phyloP scores from a whole-genome alignment of 2,329 filamentous ascomycete genomes.

The Trichoderma koningii region DNA sequence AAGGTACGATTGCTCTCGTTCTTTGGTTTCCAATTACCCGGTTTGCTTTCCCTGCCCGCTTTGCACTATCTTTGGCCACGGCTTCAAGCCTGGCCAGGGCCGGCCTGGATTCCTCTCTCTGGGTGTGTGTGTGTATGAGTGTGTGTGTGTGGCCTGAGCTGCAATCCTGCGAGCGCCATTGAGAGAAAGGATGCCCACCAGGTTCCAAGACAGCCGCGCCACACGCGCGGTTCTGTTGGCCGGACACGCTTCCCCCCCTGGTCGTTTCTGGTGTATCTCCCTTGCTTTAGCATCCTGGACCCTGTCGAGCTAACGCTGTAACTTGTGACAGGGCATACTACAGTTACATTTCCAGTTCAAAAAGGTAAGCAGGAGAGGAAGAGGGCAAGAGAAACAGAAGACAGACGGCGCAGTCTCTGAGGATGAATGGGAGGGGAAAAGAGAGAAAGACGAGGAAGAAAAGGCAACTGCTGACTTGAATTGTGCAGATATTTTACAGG shows the following conservation, averaged over 20 bases:
- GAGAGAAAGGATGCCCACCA: background rate
- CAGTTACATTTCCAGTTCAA: conserved; percentile 99
- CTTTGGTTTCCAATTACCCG: conserved; percentile 25
- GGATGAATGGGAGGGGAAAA: conserved; percentile 51
- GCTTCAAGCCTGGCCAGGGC: conserved; percentile 11
- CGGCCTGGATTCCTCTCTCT: background rate
- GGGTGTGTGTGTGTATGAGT: background rate
- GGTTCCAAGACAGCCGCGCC: conserved; percentile 15
- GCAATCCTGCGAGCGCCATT: conserved; percentile 15
- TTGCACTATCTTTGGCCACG: background rate
- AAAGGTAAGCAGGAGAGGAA: conserved; percentile 62
- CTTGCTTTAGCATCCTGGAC: conserved; percentile 18
- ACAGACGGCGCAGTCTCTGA: conserved; percentile 40
- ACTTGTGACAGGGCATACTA: conserved; percentile 72
- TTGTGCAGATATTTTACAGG: conserved; percentile 56
- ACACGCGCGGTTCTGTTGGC: conserved; percentile 26
- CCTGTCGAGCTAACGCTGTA: conserved; percentile 22
- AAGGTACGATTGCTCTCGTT: conserved; percentile 64
- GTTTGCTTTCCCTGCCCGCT: conserved; percentile 26
- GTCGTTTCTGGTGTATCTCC: background rate
- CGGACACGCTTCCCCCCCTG: background rate
- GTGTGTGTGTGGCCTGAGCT: conserved; percentile 8
- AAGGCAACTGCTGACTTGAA: conserved; percentile 31
- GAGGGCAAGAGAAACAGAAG: background rate
- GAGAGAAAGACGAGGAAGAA: too few relatives aligned